phyloP scores from a whole-genome alignment of 805 yeast species.

The Saturnispora sanitii region DNA sequence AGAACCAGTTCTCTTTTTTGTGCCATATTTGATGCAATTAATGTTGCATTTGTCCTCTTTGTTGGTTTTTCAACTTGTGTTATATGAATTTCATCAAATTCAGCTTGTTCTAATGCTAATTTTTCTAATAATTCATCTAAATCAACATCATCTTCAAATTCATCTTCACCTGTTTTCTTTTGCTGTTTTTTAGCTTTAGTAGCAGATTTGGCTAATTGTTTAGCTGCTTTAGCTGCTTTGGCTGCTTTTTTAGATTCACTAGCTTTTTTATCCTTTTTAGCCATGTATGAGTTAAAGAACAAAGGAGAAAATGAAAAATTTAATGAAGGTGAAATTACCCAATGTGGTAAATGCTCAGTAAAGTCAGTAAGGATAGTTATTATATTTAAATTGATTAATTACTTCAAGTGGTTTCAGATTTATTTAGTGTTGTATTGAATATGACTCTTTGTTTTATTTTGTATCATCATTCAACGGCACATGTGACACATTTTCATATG shows the following conservation, averaged over 20 bases:
- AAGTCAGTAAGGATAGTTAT: too few relatives aligned
- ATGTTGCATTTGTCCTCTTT: constrained; percentile 60
- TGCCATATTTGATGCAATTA: constrained; percentile 66
- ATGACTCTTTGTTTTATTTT: too few relatives aligned
- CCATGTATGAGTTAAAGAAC: neutral
- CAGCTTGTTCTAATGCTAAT: constrained; percentile 71
- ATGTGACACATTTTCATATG: too few relatives aligned
- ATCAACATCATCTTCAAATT: constrained; percentile 74
- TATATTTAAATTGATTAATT: too few relatives aligned
- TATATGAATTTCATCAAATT: constrained; percentile 60
- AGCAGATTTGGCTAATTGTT: constrained; percentile 66
- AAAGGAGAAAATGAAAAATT: neutral
- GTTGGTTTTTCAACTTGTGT: constrained; percentile 52
- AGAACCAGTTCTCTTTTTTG: constrained; percentile 69
- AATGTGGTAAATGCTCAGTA: too few relatives aligned
- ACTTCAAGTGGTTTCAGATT: too few relatives aligned
- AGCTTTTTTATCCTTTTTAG: constrained; percentile 68
- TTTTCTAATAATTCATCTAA: constrained; percentile 75
- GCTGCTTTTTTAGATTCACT: constrained; percentile 86
- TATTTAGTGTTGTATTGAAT: too few relatives aligned
- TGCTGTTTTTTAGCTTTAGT: constrained; percentile 59
- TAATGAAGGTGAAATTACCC: too few relatives aligned
- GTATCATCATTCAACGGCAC: too few relatives aligned
- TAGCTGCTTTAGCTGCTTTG: constrained; percentile 74
- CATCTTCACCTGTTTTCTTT: constrained; percentile 63